Percentiles rank a stretch among this genome's conserved stretches.
phyloP scores from a whole-genome alignment of 106 monocot genomes.

The Agapanthus africanus region DNA sequence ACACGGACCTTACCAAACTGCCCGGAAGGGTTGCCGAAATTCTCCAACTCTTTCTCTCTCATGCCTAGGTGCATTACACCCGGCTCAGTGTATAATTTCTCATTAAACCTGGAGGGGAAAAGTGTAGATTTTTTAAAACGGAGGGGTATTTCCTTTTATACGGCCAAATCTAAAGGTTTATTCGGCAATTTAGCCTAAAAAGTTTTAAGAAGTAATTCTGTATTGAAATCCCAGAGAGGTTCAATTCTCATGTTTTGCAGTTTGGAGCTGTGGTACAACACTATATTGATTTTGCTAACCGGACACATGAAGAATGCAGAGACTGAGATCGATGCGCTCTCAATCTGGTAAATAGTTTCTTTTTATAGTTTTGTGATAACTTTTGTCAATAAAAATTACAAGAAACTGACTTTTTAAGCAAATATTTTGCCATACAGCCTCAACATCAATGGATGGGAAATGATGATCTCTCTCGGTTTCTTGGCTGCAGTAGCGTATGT shows the following conservation, averaged over 20 bases:
- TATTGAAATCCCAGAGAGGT: too few species aligned
- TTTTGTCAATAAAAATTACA: neutral
- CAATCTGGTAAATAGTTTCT: slow-evolving; percentile 50
- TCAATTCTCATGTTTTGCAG: slow-evolving; percentile 31
- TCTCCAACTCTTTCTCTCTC: too few species aligned
- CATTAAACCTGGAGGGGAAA: too few species aligned
- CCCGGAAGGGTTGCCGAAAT: too few species aligned
- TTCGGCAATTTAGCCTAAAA: too few species aligned
- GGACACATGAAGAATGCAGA: slow-evolving; percentile 73
- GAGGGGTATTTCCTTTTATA: too few species aligned
- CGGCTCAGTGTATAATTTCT: too few species aligned
- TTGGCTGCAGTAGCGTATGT: slow-evolving; percentile 69
- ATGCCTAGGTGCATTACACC: too few species aligned
- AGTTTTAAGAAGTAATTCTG: too few species aligned
- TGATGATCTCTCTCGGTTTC: slow-evolving; percentile 86
- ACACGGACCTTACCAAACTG: too few species aligned
- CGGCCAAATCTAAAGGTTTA: too few species aligned
- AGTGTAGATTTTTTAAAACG: too few species aligned
- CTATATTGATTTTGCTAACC: slow-evolving; percentile 58
- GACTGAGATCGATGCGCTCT: slow-evolving; percentile 74
- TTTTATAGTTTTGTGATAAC: neutral
- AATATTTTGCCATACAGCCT: slow-evolving; percentile 37
- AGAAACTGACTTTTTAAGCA: neutral
- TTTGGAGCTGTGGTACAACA: slow-evolving; percentile 81
- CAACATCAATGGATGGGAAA: slow-evolving; percentile 82